Evolutionary conservation across 2,329 filamentous ascomycete species (phyloP), one percentile per base, ranked within the genome.

Genomic region (Hymenoscyphus repandus): DNA sequence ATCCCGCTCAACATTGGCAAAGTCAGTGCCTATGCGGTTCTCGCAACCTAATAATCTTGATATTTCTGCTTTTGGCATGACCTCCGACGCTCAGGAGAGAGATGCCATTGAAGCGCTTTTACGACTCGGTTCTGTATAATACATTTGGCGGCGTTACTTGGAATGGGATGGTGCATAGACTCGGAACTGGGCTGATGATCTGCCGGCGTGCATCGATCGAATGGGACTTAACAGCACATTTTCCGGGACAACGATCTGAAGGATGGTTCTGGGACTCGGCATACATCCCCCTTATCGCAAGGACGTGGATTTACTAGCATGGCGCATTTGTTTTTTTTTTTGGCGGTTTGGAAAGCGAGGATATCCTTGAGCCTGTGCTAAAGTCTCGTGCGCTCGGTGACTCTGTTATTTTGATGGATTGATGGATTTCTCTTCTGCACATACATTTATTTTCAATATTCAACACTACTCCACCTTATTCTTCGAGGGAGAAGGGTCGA

Each of bases 31-130:
- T 50, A 52, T 60, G 52, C 59, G 50, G 49, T 53, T 53, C 51
- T 47, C 58, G 43, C 76, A 75, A 63, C 69, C 70, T 57, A 68
- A 69, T 62, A 75, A 74, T 60, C 70, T 80, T 61, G 71, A 79
- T 67, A 71, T 82, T 62, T 72, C 74, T 52, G 59, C 62, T 39
- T 63, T 62, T 50, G 61, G 61, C 41, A 61, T 63, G 58, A 55
- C 58, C 42, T 78, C 81, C 49, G 81, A 85, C 66, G 79, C 82
- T 54, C 85, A 90, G 69, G 88, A 92, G 74, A 84, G 85, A 62
- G 88, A 90, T 69, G 88, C 88, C 49, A 80, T 91, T 58, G 88
- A 90, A 69, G 88, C 88, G 58, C 80, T 92, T 64, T 74, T 93
- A 64, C 81, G 83, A 68, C 85, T 93, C 69, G 86, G 88, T 71